phyloP scores from a whole-genome alignment of 257 asterid genomes.

The Misopates orontium region DNA sequence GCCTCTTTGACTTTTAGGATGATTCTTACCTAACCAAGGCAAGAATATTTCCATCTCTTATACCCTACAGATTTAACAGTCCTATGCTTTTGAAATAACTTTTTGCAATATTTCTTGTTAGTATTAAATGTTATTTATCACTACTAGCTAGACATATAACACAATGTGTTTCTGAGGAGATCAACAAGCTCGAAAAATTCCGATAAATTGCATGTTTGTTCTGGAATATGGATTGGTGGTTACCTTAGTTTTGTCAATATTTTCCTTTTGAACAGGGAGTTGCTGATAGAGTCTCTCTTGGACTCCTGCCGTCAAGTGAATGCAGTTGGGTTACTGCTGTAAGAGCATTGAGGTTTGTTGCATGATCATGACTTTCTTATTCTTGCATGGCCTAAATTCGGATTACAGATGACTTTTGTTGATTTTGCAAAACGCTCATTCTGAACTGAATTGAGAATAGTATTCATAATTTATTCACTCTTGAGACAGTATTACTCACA shows the following conservation, averaged over 20 bases:
- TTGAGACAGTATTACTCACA: not conserved
- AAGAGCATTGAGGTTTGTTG: slow-evolving; percentile 68
- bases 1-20: too few species aligned
- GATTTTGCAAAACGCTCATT: not conserved
- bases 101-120: too few species aligned
- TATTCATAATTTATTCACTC: not conserved
- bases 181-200: slow-evolving; percentile 2
- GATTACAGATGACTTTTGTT: not conserved
- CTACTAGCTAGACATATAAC: not conserved
- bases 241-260: slow-evolving; percentile 6
- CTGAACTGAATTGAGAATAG: not conserved
- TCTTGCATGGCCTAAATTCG: slow-evolving; percentile 3
- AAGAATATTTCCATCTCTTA: too few species aligned
- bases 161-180: slow-evolving; percentile 1
- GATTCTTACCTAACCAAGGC: too few species aligned
- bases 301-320: slow-evolving; percentile 91
- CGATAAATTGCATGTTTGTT: not conserved
- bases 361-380: slow-evolving; percentile 9
- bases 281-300: slow-evolving; percentile 92
- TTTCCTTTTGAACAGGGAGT: slow-evolving; percentile 64
- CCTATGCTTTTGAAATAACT: too few species aligned
- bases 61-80: too few species aligned
- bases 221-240: not conserved
- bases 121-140: not conserved
- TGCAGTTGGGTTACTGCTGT: slow-evolving; percentile 91